A percentile compares a stretch with the other conserved stretches of the same genome.
phyloP scores from a whole-genome alignment of 768 basidiomycete species.

The Suillus discolor region DNA sequence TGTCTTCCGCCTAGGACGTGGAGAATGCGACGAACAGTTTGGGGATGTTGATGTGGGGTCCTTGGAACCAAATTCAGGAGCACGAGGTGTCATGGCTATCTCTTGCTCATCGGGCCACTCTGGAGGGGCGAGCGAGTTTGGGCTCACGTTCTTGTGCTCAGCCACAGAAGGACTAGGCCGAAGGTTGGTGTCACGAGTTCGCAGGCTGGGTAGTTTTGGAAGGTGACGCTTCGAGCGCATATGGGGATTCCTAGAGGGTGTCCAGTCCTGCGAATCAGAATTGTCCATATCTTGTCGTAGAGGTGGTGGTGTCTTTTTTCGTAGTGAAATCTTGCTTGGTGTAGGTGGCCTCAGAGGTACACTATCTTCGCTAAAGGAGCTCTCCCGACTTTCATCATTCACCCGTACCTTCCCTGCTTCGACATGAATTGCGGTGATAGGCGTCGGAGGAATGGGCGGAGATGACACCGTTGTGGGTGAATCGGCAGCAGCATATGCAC shows the following conservation, averaged over 20 bases:
- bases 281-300: constrained; percentile 35
- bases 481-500: constrained; percentile 34
- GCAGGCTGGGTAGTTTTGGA: constrained; percentile 49
- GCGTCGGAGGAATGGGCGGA: constrained; percentile 42
- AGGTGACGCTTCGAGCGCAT: constrained; percentile 56
- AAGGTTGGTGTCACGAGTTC: constrained; percentile 37
- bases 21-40: constrained; percentile 24
- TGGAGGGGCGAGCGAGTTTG: constrained; percentile 47
- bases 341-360: constrained; percentile 29
- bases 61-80: constrained; percentile 46
- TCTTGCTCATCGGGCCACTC: constrained; percentile 60
- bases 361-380: constrained; percentile 27
- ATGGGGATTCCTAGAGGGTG: constrained; percentile 42
- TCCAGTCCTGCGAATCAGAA: constrained; percentile 47
- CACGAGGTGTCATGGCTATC: constrained; percentile 56
- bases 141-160: constrained; percentile 44
- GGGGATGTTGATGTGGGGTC: constrained; percentile 32
- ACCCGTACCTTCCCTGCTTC: constrained; percentile 31
- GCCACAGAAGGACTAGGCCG: constrained; percentile 18
- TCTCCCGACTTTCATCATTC: constrained; percentile 32
- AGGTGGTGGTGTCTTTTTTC: constrained; percentile 42
- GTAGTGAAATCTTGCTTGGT: constrained; percentile 31
- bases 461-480: constrained; percentile 42
- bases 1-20: constrained; percentile 28
- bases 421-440: constrained; percentile 29